These are phyloP conservation scores for Fusarium lyarnte DNA, from an alignment of 2,329 filamentous ascomycete genomes.

Conservation along the genomic window DNA sequence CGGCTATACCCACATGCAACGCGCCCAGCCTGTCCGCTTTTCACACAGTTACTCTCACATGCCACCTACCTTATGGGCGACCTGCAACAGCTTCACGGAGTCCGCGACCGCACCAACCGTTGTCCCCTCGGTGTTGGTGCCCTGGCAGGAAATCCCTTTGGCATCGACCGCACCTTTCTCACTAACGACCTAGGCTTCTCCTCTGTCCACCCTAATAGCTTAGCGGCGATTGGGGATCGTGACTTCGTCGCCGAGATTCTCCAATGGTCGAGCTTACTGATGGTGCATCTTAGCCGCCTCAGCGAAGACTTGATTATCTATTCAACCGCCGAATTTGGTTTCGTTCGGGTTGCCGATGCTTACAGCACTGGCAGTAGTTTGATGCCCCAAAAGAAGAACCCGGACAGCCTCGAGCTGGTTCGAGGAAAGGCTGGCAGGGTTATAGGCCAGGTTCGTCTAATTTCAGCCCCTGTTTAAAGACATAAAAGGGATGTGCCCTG, in stretches of 20 bases:
- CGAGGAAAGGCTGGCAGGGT: not conserved
- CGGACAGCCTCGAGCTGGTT: not conserved
- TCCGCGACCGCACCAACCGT: not conserved
- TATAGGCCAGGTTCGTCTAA: not conserved
- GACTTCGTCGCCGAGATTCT: not conserved
- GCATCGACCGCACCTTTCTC: not conserved
- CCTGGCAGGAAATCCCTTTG: not conserved
- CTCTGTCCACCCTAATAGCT: not conserved
- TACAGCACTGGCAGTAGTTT: not conserved
- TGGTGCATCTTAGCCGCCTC: not conserved
- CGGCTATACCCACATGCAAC: not conserved
- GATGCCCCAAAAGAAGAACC: not conserved
- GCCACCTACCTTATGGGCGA: not conserved
- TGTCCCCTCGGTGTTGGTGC: not conserved
- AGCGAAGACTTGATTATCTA: not conserved
- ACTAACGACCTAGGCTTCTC: not conserved
- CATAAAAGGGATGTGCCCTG: not conserved
- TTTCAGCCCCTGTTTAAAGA: not conserved
- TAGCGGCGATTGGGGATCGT: not conserved
- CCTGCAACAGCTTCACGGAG: not conserved
- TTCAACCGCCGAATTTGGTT: not conserved
- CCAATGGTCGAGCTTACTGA: not conserved
- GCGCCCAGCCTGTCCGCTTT: not conserved
- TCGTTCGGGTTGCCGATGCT: not conserved
- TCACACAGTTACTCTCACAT: not conserved